Evolutionary conservation across 495 filamentous ascomycete genomes (phyloP).

Genomic region (Thermochaetoides thermophila): DNA sequence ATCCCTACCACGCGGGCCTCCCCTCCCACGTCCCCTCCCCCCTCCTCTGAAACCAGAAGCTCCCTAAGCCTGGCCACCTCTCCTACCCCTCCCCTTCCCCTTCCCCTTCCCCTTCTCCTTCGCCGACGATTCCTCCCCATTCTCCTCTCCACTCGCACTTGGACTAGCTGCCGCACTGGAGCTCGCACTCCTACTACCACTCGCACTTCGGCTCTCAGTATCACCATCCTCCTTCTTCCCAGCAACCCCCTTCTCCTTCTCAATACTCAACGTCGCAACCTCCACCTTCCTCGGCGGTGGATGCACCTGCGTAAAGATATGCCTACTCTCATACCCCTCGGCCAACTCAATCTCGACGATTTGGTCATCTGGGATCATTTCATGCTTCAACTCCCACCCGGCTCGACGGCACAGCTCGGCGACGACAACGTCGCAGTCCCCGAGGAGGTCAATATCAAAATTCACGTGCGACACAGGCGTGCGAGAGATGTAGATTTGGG

Average conservation of each 20-base stretch:
- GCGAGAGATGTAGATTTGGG: constrained; percentile 87
- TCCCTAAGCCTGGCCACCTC: too few relatives aligned
- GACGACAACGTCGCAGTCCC: constrained; percentile 85
- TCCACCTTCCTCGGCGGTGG: constrained; percentile 1
- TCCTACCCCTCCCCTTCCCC: neutral
- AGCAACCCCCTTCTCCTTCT: constrained; percentile 1
- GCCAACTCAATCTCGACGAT: constrained; percentile 40
- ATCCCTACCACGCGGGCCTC: too few relatives aligned
- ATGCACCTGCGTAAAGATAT: constrained; percentile 36
- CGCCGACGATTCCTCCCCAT: too few relatives aligned
- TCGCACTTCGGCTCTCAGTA: too few relatives aligned
- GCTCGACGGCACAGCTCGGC: constrained; percentile 73
- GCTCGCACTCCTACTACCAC: too few relatives aligned
- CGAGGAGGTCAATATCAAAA: constrained; percentile 89
- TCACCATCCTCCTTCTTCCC: neutral
- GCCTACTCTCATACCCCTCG: constrained; percentile 52
- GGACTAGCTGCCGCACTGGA: too few relatives aligned
- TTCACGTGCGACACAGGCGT: constrained; percentile 78
- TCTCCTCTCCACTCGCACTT: too few relatives aligned
- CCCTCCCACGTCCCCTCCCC: too few relatives aligned
- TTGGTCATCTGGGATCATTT: constrained; percentile 63
- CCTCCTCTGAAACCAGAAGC: too few relatives aligned
- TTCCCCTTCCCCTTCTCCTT: constrained; percentile 1
- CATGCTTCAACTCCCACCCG: constrained; percentile 78
- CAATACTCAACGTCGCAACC: neutral